phyloP scores from a whole-genome alignment of 2,329 filamentous ascomycete species.

The Aspergillus sergii region DNA sequence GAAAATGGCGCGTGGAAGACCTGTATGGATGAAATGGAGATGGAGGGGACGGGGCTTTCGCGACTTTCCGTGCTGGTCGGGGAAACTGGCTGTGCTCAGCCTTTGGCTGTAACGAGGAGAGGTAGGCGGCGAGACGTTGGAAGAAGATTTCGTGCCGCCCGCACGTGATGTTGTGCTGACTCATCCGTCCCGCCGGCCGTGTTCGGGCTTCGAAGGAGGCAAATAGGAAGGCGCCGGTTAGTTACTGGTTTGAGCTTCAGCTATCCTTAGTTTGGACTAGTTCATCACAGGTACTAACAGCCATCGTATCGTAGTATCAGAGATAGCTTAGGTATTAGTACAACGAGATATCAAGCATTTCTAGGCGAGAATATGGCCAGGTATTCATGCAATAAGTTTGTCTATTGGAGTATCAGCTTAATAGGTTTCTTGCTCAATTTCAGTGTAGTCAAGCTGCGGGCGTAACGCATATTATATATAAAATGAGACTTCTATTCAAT shows the following conservation, averaged over 20 bases:
- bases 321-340: background rate
- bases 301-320: background rate
- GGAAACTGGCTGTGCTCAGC: slow-evolving; percentile 42
- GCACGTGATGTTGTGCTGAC: slow-evolving; percentile 31
- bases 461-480: background rate
- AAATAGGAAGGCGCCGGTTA: slow-evolving; percentile 1
- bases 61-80: slow-evolving; percentile 38
- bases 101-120: slow-evolving; percentile 35
- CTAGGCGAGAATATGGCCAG: background rate
- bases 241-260: background rate
- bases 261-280: slow-evolving; percentile 1
- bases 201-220: background rate
- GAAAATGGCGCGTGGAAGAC: slow-evolving; percentile 34
- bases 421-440: background rate
- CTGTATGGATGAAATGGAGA: slow-evolving; percentile 41
- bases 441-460: background rate
- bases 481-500: background rate
- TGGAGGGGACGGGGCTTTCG: slow-evolving; percentile 42
- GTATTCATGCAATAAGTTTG: background rate
- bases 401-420: background rate
- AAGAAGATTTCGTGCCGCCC: slow-evolving; percentile 35
- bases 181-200: slow-evolving; percentile 20
- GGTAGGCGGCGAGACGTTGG: slow-evolving; percentile 33
- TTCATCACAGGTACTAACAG: background rate
- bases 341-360: background rate